These are phyloP conservation scores for Paramecium biaurelia DNA, from an alignment of 73 alveolate species.

Conservation along the genomic window DNA sequence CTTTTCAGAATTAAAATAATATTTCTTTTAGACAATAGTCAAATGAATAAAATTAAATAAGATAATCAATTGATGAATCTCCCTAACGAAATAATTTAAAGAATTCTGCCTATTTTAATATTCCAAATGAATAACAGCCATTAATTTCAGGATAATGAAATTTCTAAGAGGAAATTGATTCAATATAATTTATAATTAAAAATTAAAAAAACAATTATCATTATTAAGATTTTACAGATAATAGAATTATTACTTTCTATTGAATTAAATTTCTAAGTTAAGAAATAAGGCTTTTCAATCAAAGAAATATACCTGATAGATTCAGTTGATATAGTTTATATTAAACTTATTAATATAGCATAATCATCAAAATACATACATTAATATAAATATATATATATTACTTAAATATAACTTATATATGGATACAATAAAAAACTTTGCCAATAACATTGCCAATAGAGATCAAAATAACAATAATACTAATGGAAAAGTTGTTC, in stretches of 20 bases:
- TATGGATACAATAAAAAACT: constrained; percentile 12
- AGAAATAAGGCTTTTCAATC: too few species aligned
- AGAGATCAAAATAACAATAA: background rate
- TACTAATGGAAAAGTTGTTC: background rate
- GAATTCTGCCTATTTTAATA: background rate
- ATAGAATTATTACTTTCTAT: too few species aligned
- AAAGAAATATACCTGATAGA: too few species aligned
- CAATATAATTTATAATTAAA: background rate
- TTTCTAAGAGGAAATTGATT: background rate
- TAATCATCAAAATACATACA: too few species aligned
- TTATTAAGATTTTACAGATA: too few species aligned
- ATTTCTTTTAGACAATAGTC: background rate
- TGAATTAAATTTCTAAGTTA: too few species aligned
- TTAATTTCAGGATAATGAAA: background rate
- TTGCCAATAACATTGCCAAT: background rate
- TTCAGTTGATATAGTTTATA: too few species aligned
- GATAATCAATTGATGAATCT: background rate
- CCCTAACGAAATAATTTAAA: background rate
- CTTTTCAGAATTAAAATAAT: background rate
- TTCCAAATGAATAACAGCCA: background rate
- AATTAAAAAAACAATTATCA: too few species aligned
- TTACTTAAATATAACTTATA: background rate
- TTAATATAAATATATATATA: background rate
- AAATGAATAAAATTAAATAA: too few species aligned
- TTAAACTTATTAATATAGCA: too few species aligned